Conservation (phyloP, 108 stramenopile genomes). For the Parmales sp. region DNA sequence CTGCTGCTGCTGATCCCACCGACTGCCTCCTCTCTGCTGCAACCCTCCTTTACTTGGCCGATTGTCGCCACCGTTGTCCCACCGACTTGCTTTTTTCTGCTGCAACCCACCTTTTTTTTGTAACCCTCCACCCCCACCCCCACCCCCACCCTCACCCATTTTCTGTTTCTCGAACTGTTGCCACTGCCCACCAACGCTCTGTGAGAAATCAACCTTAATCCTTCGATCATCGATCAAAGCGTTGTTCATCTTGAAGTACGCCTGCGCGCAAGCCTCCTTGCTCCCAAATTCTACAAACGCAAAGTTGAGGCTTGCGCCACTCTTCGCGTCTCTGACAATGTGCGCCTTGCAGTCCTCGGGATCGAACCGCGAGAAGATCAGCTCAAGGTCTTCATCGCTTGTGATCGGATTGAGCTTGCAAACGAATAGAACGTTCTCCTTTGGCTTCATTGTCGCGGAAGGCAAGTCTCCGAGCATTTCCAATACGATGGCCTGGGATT, state of each 20-base stretch:
- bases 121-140: background rate
- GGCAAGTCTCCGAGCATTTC: conserved; percentile 95
- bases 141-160: background rate
- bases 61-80: background rate
- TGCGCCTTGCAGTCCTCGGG: conserved; percentile 68
- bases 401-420: conserved; percentile 97
- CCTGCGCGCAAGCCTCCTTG: conserved; percentile 76
- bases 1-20: background rate
- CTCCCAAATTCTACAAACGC: conserved; percentile 92
- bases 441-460: conserved; percentile 69
- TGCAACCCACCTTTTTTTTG: background rate
- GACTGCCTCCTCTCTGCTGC: background rate
- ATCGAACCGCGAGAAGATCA: conserved; percentile 91
- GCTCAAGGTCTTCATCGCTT: conserved; percentile 89
- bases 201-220: conserved; percentile 95
- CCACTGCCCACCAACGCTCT: conserved; percentile 94
- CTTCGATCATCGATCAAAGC: conserved; percentile 94
- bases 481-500: conserved; percentile 85
- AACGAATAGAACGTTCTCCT: conserved; percentile 95
- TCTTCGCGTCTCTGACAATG: conserved; percentile 87
- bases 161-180: conserved; percentile 24
- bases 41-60: background rate
- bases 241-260: conserved; percentile 99
- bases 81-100: background rate
- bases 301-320: conserved; percentile 87